Conservation (phyloP, 352 stramenopile genomes). For the Hyaloperonospora brassicae region DNA sequence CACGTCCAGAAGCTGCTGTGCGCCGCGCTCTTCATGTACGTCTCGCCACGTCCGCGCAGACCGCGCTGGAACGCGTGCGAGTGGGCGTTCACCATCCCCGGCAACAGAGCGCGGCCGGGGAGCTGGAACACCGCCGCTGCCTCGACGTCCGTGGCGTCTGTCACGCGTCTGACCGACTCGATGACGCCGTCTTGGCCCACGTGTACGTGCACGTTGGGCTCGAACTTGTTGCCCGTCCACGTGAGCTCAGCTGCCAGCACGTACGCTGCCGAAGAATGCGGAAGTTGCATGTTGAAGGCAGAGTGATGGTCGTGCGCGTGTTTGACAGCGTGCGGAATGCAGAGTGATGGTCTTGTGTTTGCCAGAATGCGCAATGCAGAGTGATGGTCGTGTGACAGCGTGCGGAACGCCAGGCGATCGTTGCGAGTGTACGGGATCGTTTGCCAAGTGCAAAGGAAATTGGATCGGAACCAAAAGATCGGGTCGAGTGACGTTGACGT, state of each 20-base stretch:
- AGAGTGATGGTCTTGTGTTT: slow-evolving; percentile 3
- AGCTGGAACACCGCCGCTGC: slow-evolving; percentile 12
- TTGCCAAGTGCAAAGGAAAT: not conserved
- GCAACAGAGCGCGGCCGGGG: slow-evolving; percentile 36
- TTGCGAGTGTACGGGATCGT: no score
- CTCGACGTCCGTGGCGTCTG: slow-evolving; percentile 12
- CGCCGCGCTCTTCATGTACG: slow-evolving; percentile 41
- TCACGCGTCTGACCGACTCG: slow-evolving; percentile 4
- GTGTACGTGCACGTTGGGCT: slow-evolving; percentile 41
- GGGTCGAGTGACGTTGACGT: no score
- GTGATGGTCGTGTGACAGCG: not conserved
- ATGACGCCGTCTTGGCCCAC: slow-evolving; percentile 38
- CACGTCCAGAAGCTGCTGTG: slow-evolving; percentile 76
- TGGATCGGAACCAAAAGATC: no score
- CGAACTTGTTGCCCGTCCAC: slow-evolving; percentile 52
- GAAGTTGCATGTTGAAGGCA: slow-evolving; percentile 17
- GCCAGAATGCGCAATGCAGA: slow-evolving; percentile 5
- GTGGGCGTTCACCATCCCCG: slow-evolving; percentile 77
- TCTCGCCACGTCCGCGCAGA: slow-evolving; percentile 64
- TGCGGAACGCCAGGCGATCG: no score
- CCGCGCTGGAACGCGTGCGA: slow-evolving; percentile 73
- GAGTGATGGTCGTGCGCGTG: slow-evolving; percentile 12
- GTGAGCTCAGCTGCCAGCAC: slow-evolving; percentile 58
- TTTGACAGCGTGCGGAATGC: slow-evolving; percentile 2
- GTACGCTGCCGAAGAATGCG: slow-evolving; percentile 26